These are phyloP conservation scores for Zizania palustris DNA, from an alignment of 202 grass and related monocot genomes.

Conservation along the genomic window DNA sequence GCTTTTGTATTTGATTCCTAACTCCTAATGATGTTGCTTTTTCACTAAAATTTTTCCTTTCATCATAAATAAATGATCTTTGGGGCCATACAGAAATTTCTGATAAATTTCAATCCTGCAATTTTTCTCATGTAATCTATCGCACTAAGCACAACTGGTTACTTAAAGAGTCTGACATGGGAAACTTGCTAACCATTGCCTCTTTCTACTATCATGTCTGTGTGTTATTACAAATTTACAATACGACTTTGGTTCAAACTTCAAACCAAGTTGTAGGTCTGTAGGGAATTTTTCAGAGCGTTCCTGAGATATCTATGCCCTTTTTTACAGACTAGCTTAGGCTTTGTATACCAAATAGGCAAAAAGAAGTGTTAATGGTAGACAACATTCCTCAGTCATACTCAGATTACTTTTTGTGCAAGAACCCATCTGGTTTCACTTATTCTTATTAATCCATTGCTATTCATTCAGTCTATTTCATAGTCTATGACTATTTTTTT, in stretches of 20 bases:
- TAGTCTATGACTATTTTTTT: not conserved
- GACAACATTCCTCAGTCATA: conserved; percentile 4
- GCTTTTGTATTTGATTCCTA: not conserved
- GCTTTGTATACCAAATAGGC: conserved; percentile 23
- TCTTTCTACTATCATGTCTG: conserved; percentile 19
- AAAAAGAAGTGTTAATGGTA: conserved; percentile 2
- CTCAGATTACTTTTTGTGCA: not conserved
- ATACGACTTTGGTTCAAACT: conserved; percentile 8
- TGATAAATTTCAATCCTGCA: not conserved
- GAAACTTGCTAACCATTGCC: not conserved
- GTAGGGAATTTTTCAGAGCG: not conserved
- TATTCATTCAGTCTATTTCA: not conserved
- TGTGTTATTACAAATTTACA: not conserved
- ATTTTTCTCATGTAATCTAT: not conserved
- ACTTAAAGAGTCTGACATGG: not conserved
- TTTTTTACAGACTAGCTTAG: not conserved
- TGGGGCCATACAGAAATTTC: not conserved
- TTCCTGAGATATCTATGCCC: conserved; percentile 27
- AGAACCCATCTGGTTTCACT: conserved; percentile 4
- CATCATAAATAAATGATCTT: not conserved
- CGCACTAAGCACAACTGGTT: not conserved
- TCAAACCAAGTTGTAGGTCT: not conserved
- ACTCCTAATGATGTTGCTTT: not conserved
- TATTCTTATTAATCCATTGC: conserved; percentile 5
- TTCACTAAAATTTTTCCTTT: not conserved